These are phyloP conservation scores for Magnolia changhungtana DNA, from an alignment of 164 flowering plant genomes.

Conservation along the genomic window DNA sequence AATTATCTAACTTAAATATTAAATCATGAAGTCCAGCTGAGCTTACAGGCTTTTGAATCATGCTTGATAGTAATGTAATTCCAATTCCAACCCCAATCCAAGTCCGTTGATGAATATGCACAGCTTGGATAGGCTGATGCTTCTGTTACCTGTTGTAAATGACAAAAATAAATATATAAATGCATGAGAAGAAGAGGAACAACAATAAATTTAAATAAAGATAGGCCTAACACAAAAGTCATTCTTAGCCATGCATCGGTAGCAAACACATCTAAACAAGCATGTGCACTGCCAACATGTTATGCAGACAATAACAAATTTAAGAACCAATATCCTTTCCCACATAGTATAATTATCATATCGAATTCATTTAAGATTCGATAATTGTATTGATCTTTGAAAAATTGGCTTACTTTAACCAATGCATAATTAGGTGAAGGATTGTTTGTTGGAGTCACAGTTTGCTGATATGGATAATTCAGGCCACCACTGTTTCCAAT, in stretches of 20 bases:
- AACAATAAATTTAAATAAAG: neutral
- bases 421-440: conserved; percentile 10
- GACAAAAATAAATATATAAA: neutral
- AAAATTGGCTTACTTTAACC: conserved; percentile 10
- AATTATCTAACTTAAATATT: too few relatives aligned
- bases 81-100: too few relatives aligned
- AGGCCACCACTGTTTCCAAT: too few relatives aligned
- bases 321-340: neutral
- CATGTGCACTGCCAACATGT: too few relatives aligned
- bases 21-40: too few relatives aligned
- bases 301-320: neutral
- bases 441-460: conserved; percentile 4
- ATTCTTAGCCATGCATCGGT: too few relatives aligned
- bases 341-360: neutral
- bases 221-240: neutral
- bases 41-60: too few relatives aligned
- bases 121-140: conserved; percentile 1
- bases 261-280: too few relatives aligned
- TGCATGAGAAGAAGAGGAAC: neutral
- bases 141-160: conserved; percentile 23
- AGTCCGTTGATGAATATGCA: neutral
- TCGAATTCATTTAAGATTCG: neutral
- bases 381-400: neutral
- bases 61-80: too few relatives aligned
- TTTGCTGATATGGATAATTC: conserved; percentile 5